These are phyloP conservation scores for Melocanna baccifera DNA, from an alignment of 176 grass and related monocot genomes.

Conservation along the genomic window DNA sequence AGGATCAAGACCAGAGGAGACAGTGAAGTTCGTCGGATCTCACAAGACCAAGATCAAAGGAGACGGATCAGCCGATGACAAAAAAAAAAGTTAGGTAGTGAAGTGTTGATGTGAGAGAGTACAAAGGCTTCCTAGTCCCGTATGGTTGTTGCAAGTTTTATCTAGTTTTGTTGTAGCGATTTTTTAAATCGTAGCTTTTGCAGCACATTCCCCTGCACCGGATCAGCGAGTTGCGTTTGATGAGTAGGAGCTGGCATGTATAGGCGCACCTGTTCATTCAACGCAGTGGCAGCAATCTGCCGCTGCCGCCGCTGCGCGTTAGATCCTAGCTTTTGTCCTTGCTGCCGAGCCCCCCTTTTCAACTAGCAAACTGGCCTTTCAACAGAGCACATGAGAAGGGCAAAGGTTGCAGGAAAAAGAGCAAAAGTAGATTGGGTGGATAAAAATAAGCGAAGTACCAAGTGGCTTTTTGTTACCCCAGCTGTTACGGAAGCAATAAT, in stretches of 20 bases:
- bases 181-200: constrained; percentile 34
- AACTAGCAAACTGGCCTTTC: constrained; percentile 33
- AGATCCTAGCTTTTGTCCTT: constrained; percentile 57
- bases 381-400: constrained; percentile 24
- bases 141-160: no score
- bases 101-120: no score
- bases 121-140: no score
- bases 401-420: constrained; percentile 23
- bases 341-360: background rate
- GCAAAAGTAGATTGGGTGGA: constrained; percentile 40
- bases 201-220: constrained; percentile 40
- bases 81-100: no score
- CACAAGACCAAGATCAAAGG: no score
- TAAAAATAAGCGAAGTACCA: constrained; percentile 53
- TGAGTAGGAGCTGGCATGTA: background rate
- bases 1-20: no score
- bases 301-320: background rate
- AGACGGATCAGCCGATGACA: no score
- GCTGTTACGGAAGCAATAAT: constrained; percentile 33
- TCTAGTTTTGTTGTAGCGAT: no score
- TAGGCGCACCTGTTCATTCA: background rate
- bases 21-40: no score
- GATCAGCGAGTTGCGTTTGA: background rate
- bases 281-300: background rate
- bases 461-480: constrained; percentile 13